Evolutionary conservation across 208 protist genomes (phyloP).

Genomic region (Acanthamoeba sp.): DNA sequence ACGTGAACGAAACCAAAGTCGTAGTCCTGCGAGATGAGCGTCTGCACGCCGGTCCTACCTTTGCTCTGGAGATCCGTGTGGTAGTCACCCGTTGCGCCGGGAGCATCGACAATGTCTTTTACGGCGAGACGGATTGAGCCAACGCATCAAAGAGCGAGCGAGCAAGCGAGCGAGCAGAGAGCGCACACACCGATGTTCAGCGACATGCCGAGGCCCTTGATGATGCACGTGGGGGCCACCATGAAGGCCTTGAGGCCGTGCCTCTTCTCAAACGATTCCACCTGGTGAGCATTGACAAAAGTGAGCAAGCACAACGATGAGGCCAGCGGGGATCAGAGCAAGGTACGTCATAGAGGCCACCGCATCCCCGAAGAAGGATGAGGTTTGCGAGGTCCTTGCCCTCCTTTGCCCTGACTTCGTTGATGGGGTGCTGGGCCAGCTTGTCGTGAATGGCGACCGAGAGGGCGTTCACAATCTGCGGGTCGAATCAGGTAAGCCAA

Average conservation of each 20-base stretch:
- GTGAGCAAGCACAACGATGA: background rate
- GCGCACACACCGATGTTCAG: conserved; percentile 77
- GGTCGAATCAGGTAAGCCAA: background rate
- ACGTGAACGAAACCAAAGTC: conserved; percentile 90
- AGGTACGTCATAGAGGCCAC: conserved; percentile 80
- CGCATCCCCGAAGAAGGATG: conserved; percentile 87
- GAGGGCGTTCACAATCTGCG: conserved; percentile 85
- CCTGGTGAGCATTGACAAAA: background rate
- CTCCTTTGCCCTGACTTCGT: conserved; percentile 79
- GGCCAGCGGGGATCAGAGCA: background rate
- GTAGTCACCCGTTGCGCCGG: conserved; percentile 89
- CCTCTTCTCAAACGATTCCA: conserved; percentile 77
- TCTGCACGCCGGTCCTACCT: conserved; percentile 71
- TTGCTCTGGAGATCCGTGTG: conserved; percentile 87
- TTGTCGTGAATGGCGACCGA: conserved; percentile 76
- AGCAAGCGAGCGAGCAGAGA: too few species aligned
- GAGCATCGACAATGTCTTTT: conserved; percentile 78
- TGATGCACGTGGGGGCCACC: conserved; percentile 91
- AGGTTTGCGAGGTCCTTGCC: conserved; percentile 84
- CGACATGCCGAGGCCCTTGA: conserved; percentile 88
- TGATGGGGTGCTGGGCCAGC: conserved; percentile 85
- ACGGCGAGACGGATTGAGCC: background rate
- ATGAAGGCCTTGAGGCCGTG: conserved; percentile 84
- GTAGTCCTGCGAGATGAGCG: conserved; percentile 75
- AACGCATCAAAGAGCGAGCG: background rate